Conservation (phyloP, 1,139 yeast genomes). For the Suzukiozyma palmioleophila region DNA sequence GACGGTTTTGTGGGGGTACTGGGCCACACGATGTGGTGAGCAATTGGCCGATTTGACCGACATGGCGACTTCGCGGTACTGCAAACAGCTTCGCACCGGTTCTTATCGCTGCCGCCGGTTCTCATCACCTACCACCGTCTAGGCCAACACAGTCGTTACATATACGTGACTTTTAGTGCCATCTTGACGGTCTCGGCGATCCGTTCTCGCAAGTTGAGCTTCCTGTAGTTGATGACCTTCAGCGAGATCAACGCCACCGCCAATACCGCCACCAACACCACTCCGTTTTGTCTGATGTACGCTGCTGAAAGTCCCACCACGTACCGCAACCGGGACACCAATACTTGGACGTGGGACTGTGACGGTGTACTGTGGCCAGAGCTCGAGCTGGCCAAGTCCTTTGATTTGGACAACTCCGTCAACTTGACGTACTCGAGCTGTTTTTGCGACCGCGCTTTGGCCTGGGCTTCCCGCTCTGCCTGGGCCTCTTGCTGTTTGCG, state of each 20-base stretch:
- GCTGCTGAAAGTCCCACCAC: slow-evolving; percentile 14
- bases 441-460: slow-evolving; percentile 21
- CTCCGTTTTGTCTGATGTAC: slow-evolving; percentile 28
- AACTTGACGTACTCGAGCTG: slow-evolving; percentile 24
- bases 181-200: slow-evolving; percentile 36
- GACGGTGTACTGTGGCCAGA: background rate
- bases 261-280: slow-evolving; percentile 22
- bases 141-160: slow-evolving; percentile 19
- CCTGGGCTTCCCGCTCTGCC: slow-evolving; percentile 19
- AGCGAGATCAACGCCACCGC: slow-evolving; percentile 19
- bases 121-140: too few species aligned
- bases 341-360: slow-evolving; percentile 6
- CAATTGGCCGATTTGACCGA: too few species aligned
- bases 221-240: slow-evolving; percentile 20
- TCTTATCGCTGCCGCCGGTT: too few species aligned
- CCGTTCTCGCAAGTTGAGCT: slow-evolving; percentile 26
- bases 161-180: slow-evolving; percentile 44
- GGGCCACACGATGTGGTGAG: too few species aligned
- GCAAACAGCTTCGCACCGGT: too few species aligned
- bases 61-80: too few species aligned
- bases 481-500: slow-evolving; percentile 18
- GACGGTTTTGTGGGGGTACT: too few species aligned
- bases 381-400: background rate
- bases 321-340: slow-evolving; percentile 14
- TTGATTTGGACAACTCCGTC: slow-evolving; percentile 3